phyloP scores from a whole-genome alignment of 2,329 filamentous ascomycete species.

The Calycina marina region DNA sequence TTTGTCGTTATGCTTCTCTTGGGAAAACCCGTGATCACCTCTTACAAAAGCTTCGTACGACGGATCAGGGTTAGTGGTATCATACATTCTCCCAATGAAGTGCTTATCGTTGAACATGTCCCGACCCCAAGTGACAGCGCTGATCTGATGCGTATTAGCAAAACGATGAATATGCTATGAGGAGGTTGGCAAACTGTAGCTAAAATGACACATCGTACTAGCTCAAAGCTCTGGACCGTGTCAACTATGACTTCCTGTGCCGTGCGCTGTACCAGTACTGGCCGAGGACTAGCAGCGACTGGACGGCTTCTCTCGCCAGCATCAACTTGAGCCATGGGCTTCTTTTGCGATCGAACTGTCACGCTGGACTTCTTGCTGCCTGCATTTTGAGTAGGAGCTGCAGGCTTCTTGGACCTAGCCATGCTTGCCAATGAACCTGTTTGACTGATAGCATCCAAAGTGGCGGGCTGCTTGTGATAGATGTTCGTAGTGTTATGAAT shows the following conservation, averaged over 20 bases:
- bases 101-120: conserved; percentile 6
- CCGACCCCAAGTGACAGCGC: conserved; percentile 6
- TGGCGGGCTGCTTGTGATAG: too few species aligned
- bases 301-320: too few species aligned
- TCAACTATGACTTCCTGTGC: conserved; percentile 2
- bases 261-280: too few species aligned
- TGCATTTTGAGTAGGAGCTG: too few species aligned
- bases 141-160: conserved; percentile 6
- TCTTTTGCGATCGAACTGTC: too few species aligned
- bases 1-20: conserved; percentile 5
- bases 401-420: too few species aligned
- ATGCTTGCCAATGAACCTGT: too few species aligned
- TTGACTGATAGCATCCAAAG: too few species aligned
- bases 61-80: conserved; percentile 10
- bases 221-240: conserved; percentile 8
- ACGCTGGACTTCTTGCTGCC: too few species aligned
- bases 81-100: conserved; percentile 6
- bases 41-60: conserved; percentile 12
- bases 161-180: neutral
- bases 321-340: too few species aligned
- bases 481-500: too few species aligned
- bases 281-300: too few species aligned
- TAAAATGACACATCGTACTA: conserved; percentile 9
- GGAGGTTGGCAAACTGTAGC: conserved; percentile 5
- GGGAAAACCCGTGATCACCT: conserved; percentile 1